Evolutionary conservation across 179 eudicot genomes (phyloP).

Genomic region (Silene vulgaris): DNA sequence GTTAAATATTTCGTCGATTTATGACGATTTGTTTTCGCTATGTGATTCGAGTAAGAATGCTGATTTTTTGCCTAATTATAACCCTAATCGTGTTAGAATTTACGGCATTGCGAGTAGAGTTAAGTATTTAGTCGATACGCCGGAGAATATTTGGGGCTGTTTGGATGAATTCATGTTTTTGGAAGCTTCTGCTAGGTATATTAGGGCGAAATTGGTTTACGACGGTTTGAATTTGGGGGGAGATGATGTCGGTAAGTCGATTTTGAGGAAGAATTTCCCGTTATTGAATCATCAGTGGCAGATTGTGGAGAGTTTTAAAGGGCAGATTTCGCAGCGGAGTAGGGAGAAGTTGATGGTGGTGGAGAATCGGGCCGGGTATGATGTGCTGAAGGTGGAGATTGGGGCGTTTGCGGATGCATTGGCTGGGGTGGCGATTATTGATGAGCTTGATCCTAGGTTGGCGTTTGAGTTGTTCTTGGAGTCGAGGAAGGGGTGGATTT

Average conservation of each 20-base stretch:
- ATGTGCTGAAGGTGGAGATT: conserved; percentile 27
- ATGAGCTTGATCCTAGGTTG: conserved; percentile 68
- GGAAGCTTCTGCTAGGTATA: conserved; percentile 65
- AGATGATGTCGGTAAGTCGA: conserved; percentile 39
- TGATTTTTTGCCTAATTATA: conserved; percentile 23
- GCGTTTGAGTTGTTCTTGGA: conserved; percentile 66
- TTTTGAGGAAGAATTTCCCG: conserved; percentile 60
- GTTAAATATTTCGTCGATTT: conserved; percentile 49
- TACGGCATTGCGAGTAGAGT: conserved; percentile 83
- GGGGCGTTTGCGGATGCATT: conserved; percentile 77
- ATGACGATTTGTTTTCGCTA: conserved; percentile 39
- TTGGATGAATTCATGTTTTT: conserved; percentile 86
- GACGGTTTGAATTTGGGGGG: conserved; percentile 36
- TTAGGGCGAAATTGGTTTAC: conserved; percentile 72
- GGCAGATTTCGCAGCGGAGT: conserved; percentile 86
- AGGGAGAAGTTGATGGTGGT: conserved; percentile 63
- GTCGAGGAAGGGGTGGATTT: conserved; percentile 68
- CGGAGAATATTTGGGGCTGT: conserved; percentile 95
- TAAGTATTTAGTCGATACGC: conserved; percentile 93
- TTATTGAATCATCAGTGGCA: conserved; percentile 91
- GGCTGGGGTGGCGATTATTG: conserved; percentile 73
- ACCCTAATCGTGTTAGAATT: conserved; percentile 37
- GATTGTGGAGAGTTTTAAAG: conserved; percentile 86
- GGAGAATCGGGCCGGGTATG: conserved; percentile 30
- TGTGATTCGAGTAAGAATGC: conserved; percentile 23